Base-by-base conservation (phyloP, 108 stramenopile species). In the Fistulifera pelliculosa region DNA sequence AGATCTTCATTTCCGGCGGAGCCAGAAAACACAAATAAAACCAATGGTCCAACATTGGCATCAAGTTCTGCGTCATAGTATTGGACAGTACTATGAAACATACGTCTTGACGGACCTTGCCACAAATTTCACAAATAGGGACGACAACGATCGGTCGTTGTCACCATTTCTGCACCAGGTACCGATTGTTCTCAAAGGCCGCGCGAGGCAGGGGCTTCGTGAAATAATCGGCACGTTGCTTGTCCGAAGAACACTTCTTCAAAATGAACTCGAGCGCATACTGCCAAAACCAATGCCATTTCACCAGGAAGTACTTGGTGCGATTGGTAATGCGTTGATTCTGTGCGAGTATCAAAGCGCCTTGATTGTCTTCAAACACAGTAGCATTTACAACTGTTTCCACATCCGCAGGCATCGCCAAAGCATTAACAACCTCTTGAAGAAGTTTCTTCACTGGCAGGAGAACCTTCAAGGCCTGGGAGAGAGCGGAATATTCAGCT, bases 241-340 rank as follows among this genome's bases (percentile, higher is more conserved):
- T 14, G 40, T 11, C 40, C 14, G 40, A 41, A 13, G 11, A 13
- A 41, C 11, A 11, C 40, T 13, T 41, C 12, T 11, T 13, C 12
- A 41, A 13, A 41, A 11, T 41, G 14, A 41, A 41, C 40, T 41
- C 40, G 40, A 11, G 12, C 38, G 7, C 35, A 5, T 10, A 14
- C 13, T 18, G 24, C 66, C 66, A 67, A 38, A 67, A 67, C 8
- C 24, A 57, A 47, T 69, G 68, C 61, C 60, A 69, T 18, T 45
- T 56, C 6, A 25, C 39, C 1, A 57, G 61, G 19, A 54, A 57
- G 26, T 56, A 48, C 28, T 54, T 60, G 6, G 68, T 62, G 4
- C 61, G 41, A 42, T 23, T 51, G 13, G 68, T 62, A 12, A 62
- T 4, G 42, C 61, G 59, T 21, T 69, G 61, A 26, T 62, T 64